phyloP scores from a whole-genome alignment of 805 yeast genomes.

The Candida ipomoeae region DNA sequence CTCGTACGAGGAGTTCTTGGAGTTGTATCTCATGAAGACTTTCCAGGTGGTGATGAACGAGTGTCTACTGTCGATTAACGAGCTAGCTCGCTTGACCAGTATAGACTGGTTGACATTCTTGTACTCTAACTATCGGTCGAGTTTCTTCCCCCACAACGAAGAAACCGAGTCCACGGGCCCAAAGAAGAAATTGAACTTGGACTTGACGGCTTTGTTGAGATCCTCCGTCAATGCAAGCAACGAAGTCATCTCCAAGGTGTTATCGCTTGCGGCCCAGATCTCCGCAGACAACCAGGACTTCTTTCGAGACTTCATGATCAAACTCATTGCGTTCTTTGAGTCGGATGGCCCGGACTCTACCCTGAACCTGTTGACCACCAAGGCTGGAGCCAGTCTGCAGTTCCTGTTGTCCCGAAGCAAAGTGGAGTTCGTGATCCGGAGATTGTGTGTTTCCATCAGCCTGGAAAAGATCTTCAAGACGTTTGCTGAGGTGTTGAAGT shows the following conservation, averaged over 20 bases:
- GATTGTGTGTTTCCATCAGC: conserved; percentile 73
- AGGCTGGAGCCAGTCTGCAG: neutral
- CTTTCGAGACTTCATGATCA: conserved; percentile 70
- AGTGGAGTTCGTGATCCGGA: conserved; percentile 74
- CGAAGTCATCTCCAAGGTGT: conserved; percentile 68
- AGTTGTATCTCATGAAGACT: conserved; percentile 43
- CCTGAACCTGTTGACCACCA: neutral
- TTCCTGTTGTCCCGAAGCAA: conserved; percentile 50
- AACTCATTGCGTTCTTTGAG: conserved; percentile 65
- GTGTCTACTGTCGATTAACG: conserved; percentile 45
- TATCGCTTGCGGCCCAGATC: conserved; percentile 68
- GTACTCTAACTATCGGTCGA: conserved; percentile 54
- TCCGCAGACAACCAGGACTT: conserved; percentile 73
- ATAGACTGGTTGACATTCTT: conserved; percentile 87
- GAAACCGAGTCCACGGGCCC: conserved; percentile 9
- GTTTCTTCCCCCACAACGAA: conserved; percentile 28
- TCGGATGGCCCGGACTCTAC: conserved; percentile 42
- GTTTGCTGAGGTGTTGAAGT: conserved; percentile 67
- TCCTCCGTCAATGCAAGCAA: conserved; percentile 69
- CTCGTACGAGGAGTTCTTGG: conserved; percentile 38
- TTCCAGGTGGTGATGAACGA: conserved; percentile 71
- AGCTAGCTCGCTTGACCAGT: conserved; percentile 76
- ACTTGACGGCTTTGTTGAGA: conserved; percentile 71
- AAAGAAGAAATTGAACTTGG: conserved; percentile 27
- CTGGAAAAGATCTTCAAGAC: conserved; percentile 82